These are phyloP conservation scores for Calonectria pteridis DNA, from an alignment of 2,329 filamentous ascomycete genomes.

Conservation along the genomic window DNA sequence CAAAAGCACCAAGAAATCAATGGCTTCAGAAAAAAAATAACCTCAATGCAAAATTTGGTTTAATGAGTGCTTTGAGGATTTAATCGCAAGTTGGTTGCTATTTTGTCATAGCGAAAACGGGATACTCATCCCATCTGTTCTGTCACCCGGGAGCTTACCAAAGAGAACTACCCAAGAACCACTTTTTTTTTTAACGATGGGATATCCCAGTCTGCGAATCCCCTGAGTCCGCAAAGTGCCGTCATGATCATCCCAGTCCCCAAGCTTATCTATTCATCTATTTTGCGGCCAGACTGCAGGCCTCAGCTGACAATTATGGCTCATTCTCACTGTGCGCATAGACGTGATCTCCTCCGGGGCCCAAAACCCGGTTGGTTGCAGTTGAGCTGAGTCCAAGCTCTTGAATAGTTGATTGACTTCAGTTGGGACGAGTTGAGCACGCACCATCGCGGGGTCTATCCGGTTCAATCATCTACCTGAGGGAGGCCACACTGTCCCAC, in stretches of 20 bases:
- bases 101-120: not conserved
- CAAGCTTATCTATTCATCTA: slow-evolving; percentile 18
- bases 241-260: slow-evolving; percentile 28
- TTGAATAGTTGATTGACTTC: not conserved
- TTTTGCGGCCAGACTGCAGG: slow-evolving; percentile 26
- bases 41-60: not conserved
- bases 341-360: slow-evolving; percentile 10
- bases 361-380: slow-evolving; percentile 4
- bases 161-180: slow-evolving; percentile 22
- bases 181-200: slow-evolving; percentile 31
- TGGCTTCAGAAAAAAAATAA: not conserved
- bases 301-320: slow-evolving; percentile 22
- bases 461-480: slow-evolving; percentile 9
- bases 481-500: not conserved
- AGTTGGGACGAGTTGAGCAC: slow-evolving; percentile 8
- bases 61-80: not conserved
- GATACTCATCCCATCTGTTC: not conserved
- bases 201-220: slow-evolving; percentile 20
- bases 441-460: slow-evolving; percentile 11
- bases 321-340: slow-evolving; percentile 13
- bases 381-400: slow-evolving; percentile 1
- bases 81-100: not conserved
- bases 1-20: not conserved
- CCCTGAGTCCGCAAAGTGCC: slow-evolving; percentile 27
- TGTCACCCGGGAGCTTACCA: slow-evolving; percentile 12